Evolutionary conservation across 73 alveolate species (phyloP), one percentile per base, ranked within the genome.

Genomic region (Symbiodinium pilosum): DNA sequence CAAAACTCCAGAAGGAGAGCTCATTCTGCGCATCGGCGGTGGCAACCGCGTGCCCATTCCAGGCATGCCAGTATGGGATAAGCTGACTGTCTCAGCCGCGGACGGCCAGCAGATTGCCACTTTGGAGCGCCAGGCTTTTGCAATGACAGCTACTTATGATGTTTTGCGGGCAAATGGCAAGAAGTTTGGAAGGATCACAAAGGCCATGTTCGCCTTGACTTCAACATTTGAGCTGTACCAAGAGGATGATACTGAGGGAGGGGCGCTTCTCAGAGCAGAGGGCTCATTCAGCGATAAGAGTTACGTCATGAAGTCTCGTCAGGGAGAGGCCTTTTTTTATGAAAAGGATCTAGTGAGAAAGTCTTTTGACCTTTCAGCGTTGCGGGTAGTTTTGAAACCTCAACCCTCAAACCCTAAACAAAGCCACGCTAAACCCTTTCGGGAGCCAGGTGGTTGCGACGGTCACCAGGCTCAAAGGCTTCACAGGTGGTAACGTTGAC

Each of bases 21-120:
- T 93, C 64, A 84, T 93, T 30, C 16, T 93, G 85, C 47, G 54
- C 84, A 39, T 93, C 51, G 86, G 83, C 84, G 98, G 98, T 18
- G 98, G 98, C 42, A 93, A 93, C 68, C 98, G 98, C 47, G 64
- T 93, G 83, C 98, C 98, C n/a, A 51, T 93, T 43, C 98, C 98
- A 3, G 98, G 98, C 21, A 89, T 93, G 83, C 87, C 77, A 14
- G 97, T 91, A 28, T 91, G 97, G 97, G 97, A 91, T 83, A 91
- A 91, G 97, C 40, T 91, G 97, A 42, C 97, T 39, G 47, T 91
- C 30, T 34, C 40, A n/a, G 30, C 97, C 9, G 71, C 95, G 4
- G n/a, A 36, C 6, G 97, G 97, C 81, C n/a, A 32, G 12, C 21
- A 71, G 41, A 39, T 93, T 41, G 98, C 64, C 20, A 75, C 84